Evolutionary conservation across 2,329 filamentous ascomycete species (phyloP).

Genomic region (Exophiala bonariae): DNA sequence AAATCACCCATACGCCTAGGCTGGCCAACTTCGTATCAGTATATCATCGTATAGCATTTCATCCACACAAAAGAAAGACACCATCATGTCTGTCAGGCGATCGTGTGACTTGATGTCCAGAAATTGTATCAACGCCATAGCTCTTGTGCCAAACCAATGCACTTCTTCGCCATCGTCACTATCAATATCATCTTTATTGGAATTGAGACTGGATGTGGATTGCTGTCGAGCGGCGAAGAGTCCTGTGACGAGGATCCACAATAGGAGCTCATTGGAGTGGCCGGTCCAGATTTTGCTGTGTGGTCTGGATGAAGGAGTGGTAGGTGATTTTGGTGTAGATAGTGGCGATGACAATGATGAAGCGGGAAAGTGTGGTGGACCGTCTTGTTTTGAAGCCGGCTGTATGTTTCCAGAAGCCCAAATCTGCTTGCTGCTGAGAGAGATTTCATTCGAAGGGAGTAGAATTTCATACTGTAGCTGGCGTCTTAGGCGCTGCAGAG

Average conservation of each 20-base stretch:
- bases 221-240: slow-evolving; percentile 1
- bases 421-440: too few relatives aligned
- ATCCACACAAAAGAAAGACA: slow-evolving; percentile 9
- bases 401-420: too few relatives aligned
- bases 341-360: background rate
- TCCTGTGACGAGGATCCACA: slow-evolving; percentile 15
- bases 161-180: too few relatives aligned
- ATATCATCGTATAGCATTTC: slow-evolving; percentile 5
- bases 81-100: slow-evolving; percentile 2
- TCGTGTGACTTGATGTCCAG: slow-evolving; percentile 3
- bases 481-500: slow-evolving; percentile 6
- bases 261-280: slow-evolving; percentile 7
- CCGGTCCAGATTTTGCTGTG: slow-evolving; percentile 10
- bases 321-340: background rate
- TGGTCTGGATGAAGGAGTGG: background rate
- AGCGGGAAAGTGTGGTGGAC: too few relatives aligned
- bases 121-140: slow-evolving; percentile 1
- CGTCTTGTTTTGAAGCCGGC: too few relatives aligned
- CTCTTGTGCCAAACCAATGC: slow-evolving; percentile 9
- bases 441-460: slow-evolving; percentile 9
- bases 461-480: slow-evolving; percentile 17
- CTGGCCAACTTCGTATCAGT: too few relatives aligned
- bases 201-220: too few relatives aligned
- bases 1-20: too few relatives aligned
- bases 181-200: too few relatives aligned